These are phyloP conservation scores for Crithidia sp. DNA, from an alignment of 208 protist species.

Conservation along the genomic window DNA sequence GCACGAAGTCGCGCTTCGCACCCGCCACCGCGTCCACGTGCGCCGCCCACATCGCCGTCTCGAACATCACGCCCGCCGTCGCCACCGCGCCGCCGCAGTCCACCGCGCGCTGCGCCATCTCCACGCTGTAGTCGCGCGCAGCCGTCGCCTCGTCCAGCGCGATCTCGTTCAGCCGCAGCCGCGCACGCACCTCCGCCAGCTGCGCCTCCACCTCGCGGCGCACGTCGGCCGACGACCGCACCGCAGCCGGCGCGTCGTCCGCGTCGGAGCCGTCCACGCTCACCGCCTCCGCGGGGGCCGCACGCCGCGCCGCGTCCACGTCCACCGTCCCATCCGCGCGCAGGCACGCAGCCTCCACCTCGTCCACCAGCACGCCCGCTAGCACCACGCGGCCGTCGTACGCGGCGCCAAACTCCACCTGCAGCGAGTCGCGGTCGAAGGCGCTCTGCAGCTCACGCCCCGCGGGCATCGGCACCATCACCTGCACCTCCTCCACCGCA, in stretches of 20 bases:
- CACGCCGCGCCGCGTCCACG: constrained; percentile 12
- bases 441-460: background rate
- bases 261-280: constrained; percentile 25
- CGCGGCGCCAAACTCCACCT: constrained; percentile 30
- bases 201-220: constrained; percentile 25
- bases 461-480: constrained; percentile 34
- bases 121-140: constrained; percentile 18
- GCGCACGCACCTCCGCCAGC: constrained; percentile 9
- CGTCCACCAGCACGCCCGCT: constrained; percentile 27
- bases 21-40: constrained; percentile 23
- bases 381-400: constrained; percentile 28
- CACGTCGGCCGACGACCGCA: constrained; percentile 9
- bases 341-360: constrained; percentile 23
- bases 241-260: background rate
- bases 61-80: constrained; percentile 12
- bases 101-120: constrained; percentile 13
- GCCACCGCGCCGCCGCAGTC: background rate
- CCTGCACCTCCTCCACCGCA: constrained; percentile 30
- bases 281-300: constrained; percentile 7
- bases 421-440: constrained; percentile 32
- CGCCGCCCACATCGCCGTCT: constrained; percentile 20
- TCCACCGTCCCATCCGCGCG: constrained; percentile 33
- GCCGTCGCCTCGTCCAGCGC: constrained; percentile 16
- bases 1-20: constrained; percentile 11
- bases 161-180: constrained; percentile 24